Conservation (phyloP, 106 monocot genomes). For the Amphibolis antarctica region DNA sequence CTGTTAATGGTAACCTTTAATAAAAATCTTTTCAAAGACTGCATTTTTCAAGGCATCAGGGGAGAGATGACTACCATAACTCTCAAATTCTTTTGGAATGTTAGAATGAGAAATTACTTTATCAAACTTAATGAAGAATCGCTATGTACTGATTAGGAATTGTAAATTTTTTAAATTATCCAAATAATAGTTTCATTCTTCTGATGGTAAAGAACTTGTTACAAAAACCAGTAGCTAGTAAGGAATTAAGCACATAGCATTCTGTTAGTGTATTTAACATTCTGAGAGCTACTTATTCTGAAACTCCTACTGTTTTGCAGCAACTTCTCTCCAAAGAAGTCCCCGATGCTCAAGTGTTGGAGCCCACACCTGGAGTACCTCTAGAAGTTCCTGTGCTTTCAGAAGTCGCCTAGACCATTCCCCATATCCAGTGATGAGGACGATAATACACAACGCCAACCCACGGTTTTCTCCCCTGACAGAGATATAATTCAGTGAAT, state of each 20-base stretch:
- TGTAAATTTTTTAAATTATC: too few relatives aligned
- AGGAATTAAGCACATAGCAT: not conserved
- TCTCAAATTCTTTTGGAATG: too few relatives aligned
- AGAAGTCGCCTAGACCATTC: not conserved
- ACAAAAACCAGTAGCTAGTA: not conserved
- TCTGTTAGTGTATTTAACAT: not conserved
- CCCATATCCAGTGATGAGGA: not conserved
- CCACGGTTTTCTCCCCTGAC: too few relatives aligned
- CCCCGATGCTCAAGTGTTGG: conserved; percentile 34
- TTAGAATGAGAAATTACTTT: too few relatives aligned
- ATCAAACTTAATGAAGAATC: too few relatives aligned
- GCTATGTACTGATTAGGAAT: too few relatives aligned
- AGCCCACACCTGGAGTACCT: conserved; percentile 47
- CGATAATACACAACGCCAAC: too few relatives aligned
- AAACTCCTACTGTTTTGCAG: conserved; percentile 7
- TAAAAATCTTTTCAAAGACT: too few relatives aligned
- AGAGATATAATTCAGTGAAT: too few relatives aligned
- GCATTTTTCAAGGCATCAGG: too few relatives aligned
- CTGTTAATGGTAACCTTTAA: not conserved
- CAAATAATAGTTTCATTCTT: too few relatives aligned
- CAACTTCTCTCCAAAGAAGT: conserved; percentile 35
- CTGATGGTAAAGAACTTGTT: not conserved
- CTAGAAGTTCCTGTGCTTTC: conserved; percentile 31
- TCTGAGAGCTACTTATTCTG: not conserved
- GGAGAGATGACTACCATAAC: too few relatives aligned